phyloP scores from a whole-genome alignment of 1,139 yeast species.

The Magnusiomyces magnusii region DNA sequence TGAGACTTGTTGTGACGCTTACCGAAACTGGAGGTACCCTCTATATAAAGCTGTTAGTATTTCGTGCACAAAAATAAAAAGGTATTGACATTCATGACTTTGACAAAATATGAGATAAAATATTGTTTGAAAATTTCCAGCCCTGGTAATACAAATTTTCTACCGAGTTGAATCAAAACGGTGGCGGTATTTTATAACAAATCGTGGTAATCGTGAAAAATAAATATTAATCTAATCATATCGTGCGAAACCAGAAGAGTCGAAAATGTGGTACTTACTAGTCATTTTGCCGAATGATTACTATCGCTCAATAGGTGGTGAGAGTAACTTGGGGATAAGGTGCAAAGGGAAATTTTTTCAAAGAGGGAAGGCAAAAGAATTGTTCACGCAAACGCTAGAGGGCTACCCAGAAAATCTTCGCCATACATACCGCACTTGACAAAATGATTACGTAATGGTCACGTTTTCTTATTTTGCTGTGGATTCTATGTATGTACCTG shows the following conservation, averaged over 20 bases:
- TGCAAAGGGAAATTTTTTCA: neutral
- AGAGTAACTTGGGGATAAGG: conserved; percentile 8
- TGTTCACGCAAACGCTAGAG: neutral
- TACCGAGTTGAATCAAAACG: neutral
- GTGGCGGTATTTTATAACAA: no score
- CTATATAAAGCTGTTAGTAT: conserved; percentile 35
- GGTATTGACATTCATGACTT: no score
- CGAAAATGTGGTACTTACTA: conserved; percentile 19
- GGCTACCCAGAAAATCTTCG: neutral
- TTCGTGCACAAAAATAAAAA: neutral
- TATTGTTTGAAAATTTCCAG: neutral
- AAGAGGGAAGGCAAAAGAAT: neutral
- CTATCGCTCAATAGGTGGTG: conserved; percentile 10
- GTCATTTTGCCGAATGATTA: conserved; percentile 17
- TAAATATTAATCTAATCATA: no score
- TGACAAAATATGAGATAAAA: no score
- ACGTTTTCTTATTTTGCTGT: neutral
- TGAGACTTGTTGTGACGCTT: conserved; percentile 99
- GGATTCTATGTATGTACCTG: neutral
- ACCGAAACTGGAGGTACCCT: conserved; percentile 99
- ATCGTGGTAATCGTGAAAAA: no score
- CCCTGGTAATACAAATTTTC: neutral
- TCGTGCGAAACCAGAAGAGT: no score
- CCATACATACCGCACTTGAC: neutral
- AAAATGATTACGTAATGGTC: neutral